These are phyloP conservation scores for Luvunga scandens DNA, from an alignment of 345 rosid species.

Conservation along the genomic window DNA sequence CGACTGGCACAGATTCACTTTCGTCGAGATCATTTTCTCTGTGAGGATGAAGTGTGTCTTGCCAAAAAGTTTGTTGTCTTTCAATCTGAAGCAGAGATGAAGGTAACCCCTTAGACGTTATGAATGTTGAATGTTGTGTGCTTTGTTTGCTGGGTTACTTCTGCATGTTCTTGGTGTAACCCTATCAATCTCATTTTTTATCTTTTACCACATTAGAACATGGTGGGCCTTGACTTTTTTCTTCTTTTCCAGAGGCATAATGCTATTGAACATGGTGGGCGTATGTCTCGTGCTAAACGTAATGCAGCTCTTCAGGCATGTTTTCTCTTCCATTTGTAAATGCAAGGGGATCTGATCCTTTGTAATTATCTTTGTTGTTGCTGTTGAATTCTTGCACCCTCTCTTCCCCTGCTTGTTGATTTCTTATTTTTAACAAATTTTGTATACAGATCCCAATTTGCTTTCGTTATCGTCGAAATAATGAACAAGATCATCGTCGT, in stretches of 20 bases:
- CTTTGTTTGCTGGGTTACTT: background rate
- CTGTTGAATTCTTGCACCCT: background rate
- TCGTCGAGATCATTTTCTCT: conserved; percentile 80
- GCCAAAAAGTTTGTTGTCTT: conserved; percentile 86
- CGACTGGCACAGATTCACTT: conserved; percentile 71
- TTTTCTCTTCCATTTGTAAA: conserved; percentile 5
- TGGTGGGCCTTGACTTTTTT: background rate
- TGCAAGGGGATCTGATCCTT: background rate
- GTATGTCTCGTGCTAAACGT: conserved; percentile 89
- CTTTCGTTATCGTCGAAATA: conserved; percentile 60
- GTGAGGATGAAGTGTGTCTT: conserved; percentile 96
- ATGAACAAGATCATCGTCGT: conserved; percentile 64
- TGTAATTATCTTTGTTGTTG: background rate
- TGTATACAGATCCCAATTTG: conserved; percentile 80
- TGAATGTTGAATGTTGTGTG: background rate
- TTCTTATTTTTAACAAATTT: background rate
- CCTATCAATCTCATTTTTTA: background rate
- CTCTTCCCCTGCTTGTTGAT: background rate
- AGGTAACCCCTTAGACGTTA: conserved; percentile 45
- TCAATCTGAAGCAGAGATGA: conserved; percentile 81
- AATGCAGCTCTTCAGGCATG: conserved; percentile 92
- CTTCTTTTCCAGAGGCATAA: conserved; percentile 76
- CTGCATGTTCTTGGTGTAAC: background rate
- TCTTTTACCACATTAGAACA: background rate
- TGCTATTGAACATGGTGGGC: conserved; percentile 89